A percentile compares a stretch with the other conserved stretches of the same genome.
phyloP scores from a whole-genome alignment of 1,284 basidiomycete genomes.

The Heterobasidion parviporum region DNA sequence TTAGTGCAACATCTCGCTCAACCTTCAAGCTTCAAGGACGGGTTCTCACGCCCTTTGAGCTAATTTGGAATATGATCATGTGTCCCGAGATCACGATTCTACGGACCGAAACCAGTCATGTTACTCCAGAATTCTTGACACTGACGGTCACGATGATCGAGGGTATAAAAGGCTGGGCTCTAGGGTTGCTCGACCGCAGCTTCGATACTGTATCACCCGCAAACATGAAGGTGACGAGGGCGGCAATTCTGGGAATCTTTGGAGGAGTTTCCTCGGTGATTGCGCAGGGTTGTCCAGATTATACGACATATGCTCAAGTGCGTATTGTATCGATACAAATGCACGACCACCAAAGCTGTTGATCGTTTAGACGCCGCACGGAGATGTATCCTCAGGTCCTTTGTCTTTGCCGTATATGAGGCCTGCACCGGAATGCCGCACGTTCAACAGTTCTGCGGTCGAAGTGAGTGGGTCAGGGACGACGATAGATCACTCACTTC shows the following conservation, averaged over 20 bases:
- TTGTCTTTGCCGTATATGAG: conserved; percentile 64
- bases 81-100: not conserved
- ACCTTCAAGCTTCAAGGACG: no score
- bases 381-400: conserved; percentile 47
- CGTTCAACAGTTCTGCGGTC: conserved; percentile 65
- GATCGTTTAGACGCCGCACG: conserved; percentile 43
- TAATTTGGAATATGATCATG: not conserved
- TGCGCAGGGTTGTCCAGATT: conserved; percentile 50
- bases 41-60: no score
- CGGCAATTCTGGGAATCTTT: not conserved
- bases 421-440: conserved; percentile 56
- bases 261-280: conserved; percentile 17
- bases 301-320: conserved; percentile 54
- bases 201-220: not conserved
- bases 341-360: not conserved
- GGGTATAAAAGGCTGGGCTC: not conserved
- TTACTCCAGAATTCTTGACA: not conserved
- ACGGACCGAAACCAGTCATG: not conserved
- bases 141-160: not conserved
- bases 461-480: conserved; percentile 34
- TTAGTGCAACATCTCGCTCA: no score
- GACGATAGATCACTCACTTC: not conserved
- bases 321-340: conserved; percentile 5
- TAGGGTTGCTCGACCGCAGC: not conserved
- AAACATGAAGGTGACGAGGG: not conserved